These are phyloP conservation scores for Macroventuria anomochaeta DNA, from an alignment of 2,329 filamentous ascomycete genomes.

Conservation along the genomic window DNA sequence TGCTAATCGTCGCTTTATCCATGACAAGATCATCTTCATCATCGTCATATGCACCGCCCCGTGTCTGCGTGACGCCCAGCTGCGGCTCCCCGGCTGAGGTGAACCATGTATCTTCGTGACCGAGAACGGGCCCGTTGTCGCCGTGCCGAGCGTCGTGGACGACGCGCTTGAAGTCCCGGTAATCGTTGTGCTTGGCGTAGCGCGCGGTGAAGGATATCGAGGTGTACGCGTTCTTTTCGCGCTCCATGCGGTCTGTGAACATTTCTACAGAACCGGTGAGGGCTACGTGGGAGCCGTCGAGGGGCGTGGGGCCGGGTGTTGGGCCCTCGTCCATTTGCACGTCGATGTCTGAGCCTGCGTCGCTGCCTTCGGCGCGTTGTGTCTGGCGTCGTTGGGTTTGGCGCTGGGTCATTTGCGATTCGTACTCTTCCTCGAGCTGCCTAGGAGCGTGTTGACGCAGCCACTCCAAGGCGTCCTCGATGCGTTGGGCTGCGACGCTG, in stretches of 20 bases:
- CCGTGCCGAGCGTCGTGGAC: constrained; percentile 66
- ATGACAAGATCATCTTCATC: constrained; percentile 74
- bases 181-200: constrained; percentile 67
- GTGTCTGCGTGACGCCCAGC: constrained; percentile 49
- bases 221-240: constrained; percentile 54
- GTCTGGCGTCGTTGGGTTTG: constrained; percentile 33
- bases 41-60: constrained; percentile 53
- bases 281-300: constrained; percentile 41
- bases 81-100: constrained; percentile 55
- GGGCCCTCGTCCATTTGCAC: constrained; percentile 45
- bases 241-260: constrained; percentile 49
- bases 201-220: constrained; percentile 47
- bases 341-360: constrained; percentile 44
- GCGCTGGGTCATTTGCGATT: constrained; percentile 47
- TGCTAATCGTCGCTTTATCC: constrained; percentile 66
- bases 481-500: constrained; percentile 54
- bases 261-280: constrained; percentile 46
- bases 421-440: constrained; percentile 36
- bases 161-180: constrained; percentile 66
- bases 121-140: constrained; percentile 60
- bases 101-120: constrained; percentile 69
- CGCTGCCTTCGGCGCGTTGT: constrained; percentile 22
- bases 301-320: constrained; percentile 48
- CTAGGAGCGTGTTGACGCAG: constrained; percentile 49
- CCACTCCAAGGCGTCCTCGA: constrained; percentile 54